phyloP scores from a whole-genome alignment of 2,329 filamentous ascomycete species.

The Ilyonectria sp. region DNA sequence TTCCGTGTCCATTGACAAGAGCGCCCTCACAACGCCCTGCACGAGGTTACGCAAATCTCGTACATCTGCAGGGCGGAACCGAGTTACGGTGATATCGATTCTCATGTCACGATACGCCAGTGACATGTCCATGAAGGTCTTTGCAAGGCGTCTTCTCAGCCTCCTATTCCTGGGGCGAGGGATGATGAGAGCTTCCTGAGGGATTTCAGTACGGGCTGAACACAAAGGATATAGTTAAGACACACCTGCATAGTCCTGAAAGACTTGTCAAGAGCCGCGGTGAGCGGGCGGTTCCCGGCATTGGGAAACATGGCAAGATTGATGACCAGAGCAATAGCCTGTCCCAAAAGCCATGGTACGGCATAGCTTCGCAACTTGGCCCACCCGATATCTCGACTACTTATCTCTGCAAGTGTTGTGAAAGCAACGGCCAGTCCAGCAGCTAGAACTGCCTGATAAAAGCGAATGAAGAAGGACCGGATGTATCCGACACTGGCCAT shows the following conservation, averaged over 20 bases:
- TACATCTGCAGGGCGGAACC: conserved; percentile 66
- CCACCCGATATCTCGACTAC: conserved; percentile 61
- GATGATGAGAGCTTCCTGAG: conserved; percentile 52
- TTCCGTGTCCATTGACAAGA: conserved; percentile 67
- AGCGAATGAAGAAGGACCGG: conserved; percentile 69
- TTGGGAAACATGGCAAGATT: conserved; percentile 67
- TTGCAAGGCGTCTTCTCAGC: conserved; percentile 61
- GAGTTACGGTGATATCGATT: conserved; percentile 70
- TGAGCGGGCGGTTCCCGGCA: conserved; percentile 68
- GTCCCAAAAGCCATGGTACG: conserved; percentile 70
- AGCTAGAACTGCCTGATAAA: conserved; percentile 69
- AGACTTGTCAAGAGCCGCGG: conserved; percentile 62
- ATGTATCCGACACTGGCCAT: conserved; percentile 67
- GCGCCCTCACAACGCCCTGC: conserved; percentile 68
- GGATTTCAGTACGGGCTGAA: neutral
- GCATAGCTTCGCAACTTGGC: conserved; percentile 66
- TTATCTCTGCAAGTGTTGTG: conserved; percentile 66
- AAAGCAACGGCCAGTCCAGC: conserved; percentile 71
- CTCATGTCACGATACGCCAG: conserved; percentile 69
- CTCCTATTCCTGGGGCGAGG: conserved; percentile 49
- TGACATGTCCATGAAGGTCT: conserved; percentile 69
- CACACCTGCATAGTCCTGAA: conserved; percentile 64
- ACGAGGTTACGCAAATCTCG: conserved; percentile 67
- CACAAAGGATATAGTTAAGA: neutral
- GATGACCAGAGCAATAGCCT: conserved; percentile 66